These are phyloP conservation scores for Lolium perenne DNA, from an alignment of 176 grass and related monocot species.

Conservation along the genomic window DNA sequence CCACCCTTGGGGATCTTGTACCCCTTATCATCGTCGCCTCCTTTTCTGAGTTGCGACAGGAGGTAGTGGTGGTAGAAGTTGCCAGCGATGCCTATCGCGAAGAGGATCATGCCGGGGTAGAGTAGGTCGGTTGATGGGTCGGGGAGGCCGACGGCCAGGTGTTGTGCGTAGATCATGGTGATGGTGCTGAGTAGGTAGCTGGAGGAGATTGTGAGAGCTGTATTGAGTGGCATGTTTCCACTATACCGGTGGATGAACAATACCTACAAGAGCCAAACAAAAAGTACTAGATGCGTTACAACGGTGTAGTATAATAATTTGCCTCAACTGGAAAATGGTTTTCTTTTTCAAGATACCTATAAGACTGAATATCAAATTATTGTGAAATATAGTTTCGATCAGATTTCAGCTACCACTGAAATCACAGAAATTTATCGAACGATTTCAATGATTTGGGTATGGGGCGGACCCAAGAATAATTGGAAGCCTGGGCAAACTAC, in stretches of 20 bases:
- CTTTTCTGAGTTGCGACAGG: slow-evolving; percentile 53
- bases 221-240: slow-evolving; percentile 49
- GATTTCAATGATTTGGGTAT: too few relatives aligned
- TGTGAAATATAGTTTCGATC: not conserved
- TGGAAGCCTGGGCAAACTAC: too few relatives aligned
- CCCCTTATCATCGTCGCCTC: slow-evolving; percentile 17
- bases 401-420: not conserved
- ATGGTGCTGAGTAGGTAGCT: slow-evolving; percentile 56
- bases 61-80: slow-evolving; percentile 87
- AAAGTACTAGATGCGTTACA: not conserved
- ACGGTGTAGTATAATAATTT: not conserved
- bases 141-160: slow-evolving; percentile 45
- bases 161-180: slow-evolving; percentile 62
- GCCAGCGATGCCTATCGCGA: slow-evolving; percentile 59
- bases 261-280: slow-evolving; percentile 22
- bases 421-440: not conserved
- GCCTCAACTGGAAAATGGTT: not conserved
- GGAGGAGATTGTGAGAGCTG: slow-evolving; percentile 44
- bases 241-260: slow-evolving; percentile 73
- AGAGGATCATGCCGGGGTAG: slow-evolving; percentile 42
- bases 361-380: not conserved
- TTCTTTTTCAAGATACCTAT: not conserved
- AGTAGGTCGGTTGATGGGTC: slow-evolving; percentile 58
- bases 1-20: slow-evolving; percentile 80
- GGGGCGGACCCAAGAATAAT: too few relatives aligned